Percentiles rank a stretch among this genome's conserved stretches.
These are phyloP conservation scores for Tephrocybe sp. DNA, from an alignment of 768 basidiomycete species.

Conservation along the genomic window DNA sequence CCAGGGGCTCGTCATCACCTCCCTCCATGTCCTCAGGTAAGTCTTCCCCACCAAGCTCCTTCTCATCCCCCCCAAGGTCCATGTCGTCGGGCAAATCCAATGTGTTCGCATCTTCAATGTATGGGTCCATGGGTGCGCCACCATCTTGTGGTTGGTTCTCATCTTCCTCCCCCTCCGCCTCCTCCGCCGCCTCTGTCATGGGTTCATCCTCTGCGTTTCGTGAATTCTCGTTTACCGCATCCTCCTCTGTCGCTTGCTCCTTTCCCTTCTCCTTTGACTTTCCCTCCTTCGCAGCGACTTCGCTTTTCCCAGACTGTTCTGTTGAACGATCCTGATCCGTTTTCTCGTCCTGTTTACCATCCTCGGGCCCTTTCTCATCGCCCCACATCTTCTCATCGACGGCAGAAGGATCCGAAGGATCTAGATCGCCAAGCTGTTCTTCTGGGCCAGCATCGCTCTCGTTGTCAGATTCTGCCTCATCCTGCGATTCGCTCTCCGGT, in stretches of 20 bases:
- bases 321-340: constrained; percentile 59
- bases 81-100: constrained; percentile 90
- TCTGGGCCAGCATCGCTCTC: constrained; percentile 67
- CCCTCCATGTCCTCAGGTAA: constrained; percentile 22
- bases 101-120: constrained; percentile 73
- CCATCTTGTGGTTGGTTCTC: constrained; percentile 42
- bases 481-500: constrained; percentile 57
- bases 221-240: constrained; percentile 19
- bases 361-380: constrained; percentile 64
- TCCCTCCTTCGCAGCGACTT: constrained; percentile 79
- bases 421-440: constrained; percentile 80
- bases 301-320: constrained; percentile 48
- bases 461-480: constrained; percentile 47
- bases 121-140: constrained; percentile 72
- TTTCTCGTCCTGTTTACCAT: constrained; percentile 52
- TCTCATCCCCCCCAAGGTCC: constrained; percentile 50
- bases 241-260: constrained; percentile 29
- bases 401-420: constrained; percentile 76
- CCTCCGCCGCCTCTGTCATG: constrained; percentile 25
- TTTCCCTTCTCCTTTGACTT: constrained; percentile 32
- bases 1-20: constrained; percentile 29
- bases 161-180: constrained; percentile 38
- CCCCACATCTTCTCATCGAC: constrained; percentile 99
- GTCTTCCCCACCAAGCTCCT: constrained; percentile 29
- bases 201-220: constrained; percentile 18